Percentiles rank a stretch among this genome's conserved stretches.
phyloP scores from a whole-genome alignment of 2,329 filamentous ascomycete species.

The Penicillium crustosum region DNA sequence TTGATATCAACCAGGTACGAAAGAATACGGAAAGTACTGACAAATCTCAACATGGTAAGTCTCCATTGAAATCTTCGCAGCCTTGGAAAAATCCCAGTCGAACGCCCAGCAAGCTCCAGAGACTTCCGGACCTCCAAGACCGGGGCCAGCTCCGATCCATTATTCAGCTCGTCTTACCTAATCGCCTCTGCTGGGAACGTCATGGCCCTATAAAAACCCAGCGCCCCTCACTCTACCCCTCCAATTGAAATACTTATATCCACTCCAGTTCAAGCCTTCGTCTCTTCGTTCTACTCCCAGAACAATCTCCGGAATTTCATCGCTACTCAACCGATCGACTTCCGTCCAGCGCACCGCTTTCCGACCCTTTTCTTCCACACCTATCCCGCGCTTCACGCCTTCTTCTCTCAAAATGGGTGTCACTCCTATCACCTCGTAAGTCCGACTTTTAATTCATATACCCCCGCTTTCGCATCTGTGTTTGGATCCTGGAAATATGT shows the following conservation, averaged over 20 bases:
- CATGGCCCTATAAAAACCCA: conserved; percentile 34
- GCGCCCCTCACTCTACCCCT: conserved; percentile 23
- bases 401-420: conserved; percentile 30
- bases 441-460: neutral
- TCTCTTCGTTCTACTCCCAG: conserved; percentile 10
- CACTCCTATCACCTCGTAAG: conserved; percentile 29
- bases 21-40: neutral
- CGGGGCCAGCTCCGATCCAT: conserved; percentile 9
- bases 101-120: conserved; percentile 1
- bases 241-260: conserved; percentile 9
- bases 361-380: conserved; percentile 18
- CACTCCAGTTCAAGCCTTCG: conserved; percentile 18
- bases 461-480: neutral
- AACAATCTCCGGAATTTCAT: conserved; percentile 12
- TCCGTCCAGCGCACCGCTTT: conserved; percentile 7
- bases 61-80: neutral
- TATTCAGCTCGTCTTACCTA: conserved; percentile 32
- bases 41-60: conserved; percentile 26
- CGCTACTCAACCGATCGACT: conserved; percentile 36
- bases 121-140: neutral
- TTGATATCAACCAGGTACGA: neutral
- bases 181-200: conserved; percentile 26
- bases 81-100: neutral
- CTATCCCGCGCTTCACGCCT: conserved; percentile 19
- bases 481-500: neutral